Conservation (phyloP, 768 basidiomycete species). For the Serendipita sp. region DNA sequence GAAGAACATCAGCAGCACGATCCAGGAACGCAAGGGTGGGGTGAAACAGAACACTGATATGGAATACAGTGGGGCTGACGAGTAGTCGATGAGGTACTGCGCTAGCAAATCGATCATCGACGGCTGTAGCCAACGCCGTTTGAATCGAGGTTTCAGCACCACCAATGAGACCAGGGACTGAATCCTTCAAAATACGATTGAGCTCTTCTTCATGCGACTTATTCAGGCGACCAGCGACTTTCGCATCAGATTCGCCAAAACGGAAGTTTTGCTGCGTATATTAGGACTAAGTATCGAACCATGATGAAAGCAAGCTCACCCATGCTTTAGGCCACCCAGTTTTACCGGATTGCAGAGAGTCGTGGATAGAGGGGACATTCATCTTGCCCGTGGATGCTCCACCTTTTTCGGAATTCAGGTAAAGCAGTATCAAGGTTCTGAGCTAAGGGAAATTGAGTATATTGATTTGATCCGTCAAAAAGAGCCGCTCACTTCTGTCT, state of each 20-base stretch:
- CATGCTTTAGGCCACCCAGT: conserved; percentile 65
- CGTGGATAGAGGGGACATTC: conserved; percentile 85
- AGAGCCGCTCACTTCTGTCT: conserved; percentile 55
- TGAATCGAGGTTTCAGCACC: conserved; percentile 38
- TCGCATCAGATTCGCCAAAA: conserved; percentile 78
- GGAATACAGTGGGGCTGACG: conserved; percentile 83
- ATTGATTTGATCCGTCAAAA: not conserved
- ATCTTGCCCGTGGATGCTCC: conserved; percentile 64
- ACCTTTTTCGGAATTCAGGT: conserved; percentile 83
- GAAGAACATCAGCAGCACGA: conserved; percentile 52
- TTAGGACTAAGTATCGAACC: not conserved
- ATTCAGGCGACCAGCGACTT: conserved; percentile 48
- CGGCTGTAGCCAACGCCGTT: conserved; percentile 40
- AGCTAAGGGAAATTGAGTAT: conserved; percentile 34
- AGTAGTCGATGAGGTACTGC: conserved; percentile 69
- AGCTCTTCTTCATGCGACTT: conserved; percentile 72
- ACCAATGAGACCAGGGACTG: conserved; percentile 85
- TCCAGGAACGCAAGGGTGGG: conserved; percentile 79
- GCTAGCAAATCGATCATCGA: conserved; percentile 60
- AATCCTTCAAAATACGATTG: conserved; percentile 66
- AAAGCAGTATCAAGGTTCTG: conserved; percentile 67
- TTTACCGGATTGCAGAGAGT: conserved; percentile 73
- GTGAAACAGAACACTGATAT: conserved; percentile 86
- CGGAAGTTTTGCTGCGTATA: conserved; percentile 61
- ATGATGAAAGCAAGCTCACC: conserved; percentile 26